Base-by-base conservation (phyloP, 192 early-diverging fungal species). In the Coemansia sp. region DNA sequence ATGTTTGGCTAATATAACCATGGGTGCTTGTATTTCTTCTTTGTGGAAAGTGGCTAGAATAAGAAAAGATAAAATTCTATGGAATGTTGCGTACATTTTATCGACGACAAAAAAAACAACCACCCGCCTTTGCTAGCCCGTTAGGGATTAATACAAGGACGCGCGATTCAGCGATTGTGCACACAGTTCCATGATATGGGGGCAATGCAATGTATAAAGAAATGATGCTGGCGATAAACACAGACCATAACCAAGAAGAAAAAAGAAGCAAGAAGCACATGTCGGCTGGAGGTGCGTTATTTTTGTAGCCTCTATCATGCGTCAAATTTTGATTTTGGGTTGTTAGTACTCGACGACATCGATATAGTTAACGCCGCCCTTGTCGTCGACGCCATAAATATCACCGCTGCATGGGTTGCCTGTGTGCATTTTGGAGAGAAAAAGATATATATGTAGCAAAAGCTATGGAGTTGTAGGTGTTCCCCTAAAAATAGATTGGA, bases 361-460 rank as follows among this genome's bases (percentile, higher is more conserved):
- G 18, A 46, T 59, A 59, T 63, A 62, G 59, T 48, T 43, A 40
- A 75, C 18, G 46, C 29, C 46, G 55, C 73, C 73, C 13, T 75
- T 55, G 9, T 66, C 63, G 20, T 70, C 63, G 23, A 75, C 55
- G 23, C 39, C 20, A 2, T 66, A 48, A 20, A 69, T 59, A 20
- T 70, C 63, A 9, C 63, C 56, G 20, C 34, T 65, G 73, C 42
- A 26, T 58, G 49, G 51, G 20, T 46, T 31, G 43, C 25, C 18
- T 1, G 67, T 13, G 49, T 59, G 37, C 45, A 45, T 59, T 60
- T 65, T 68, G 53, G 16, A 12, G 29, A 5, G 18, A 20, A 46
- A 46, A 18, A 18, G 4, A 20, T 20, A 4, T 15, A 46, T 37
- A 18, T 20, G 43, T 20, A n/a, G 43, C 12, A 20, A 37, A 37